Conservation (phyloP, 2,329 filamentous ascomycete genomes). For the Aquanectria penicillioides region DNA sequence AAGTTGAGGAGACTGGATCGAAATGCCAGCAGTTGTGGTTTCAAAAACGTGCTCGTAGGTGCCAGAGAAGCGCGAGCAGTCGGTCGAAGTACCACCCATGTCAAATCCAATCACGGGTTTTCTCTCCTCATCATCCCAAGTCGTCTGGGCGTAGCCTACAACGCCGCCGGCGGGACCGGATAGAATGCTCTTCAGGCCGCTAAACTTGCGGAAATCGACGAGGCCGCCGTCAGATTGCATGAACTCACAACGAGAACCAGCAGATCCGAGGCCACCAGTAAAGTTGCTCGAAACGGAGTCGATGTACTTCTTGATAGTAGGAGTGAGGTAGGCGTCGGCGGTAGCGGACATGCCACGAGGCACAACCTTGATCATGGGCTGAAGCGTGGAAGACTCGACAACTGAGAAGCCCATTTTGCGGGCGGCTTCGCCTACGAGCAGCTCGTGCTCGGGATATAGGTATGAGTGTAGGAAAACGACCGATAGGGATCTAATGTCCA, state of each 20-base stretch:
- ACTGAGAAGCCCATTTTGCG: conserved; percentile 51
- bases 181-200: conserved; percentile 74
- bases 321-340: conserved; percentile 55
- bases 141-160: conserved; percentile 79
- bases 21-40: conserved; percentile 80
- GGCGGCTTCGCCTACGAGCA: conserved; percentile 46
- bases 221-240: conserved; percentile 65
- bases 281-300: conserved; percentile 42
- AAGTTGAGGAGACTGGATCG: conserved; percentile 81
- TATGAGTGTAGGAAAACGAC: conserved; percentile 80
- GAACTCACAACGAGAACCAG: conserved; percentile 26
- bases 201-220: conserved; percentile 69
- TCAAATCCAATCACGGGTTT: conserved; percentile 82
- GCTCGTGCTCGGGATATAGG: conserved; percentile 64
- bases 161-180: conserved; percentile 82
- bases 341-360: conserved; percentile 53
- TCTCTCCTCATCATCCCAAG: conserved; percentile 73
- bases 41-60: conserved; percentile 66
- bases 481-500: conserved; percentile 61
- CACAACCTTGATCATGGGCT: conserved; percentile 53
- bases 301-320: conserved; percentile 48
- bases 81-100: conserved; percentile 77
- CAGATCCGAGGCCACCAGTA: conserved; percentile 46
- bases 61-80: conserved; percentile 74
- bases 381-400: conserved; percentile 25